A percentile compares a stretch with the other conserved stretches of the same genome.
These are phyloP conservation scores for Nakazawaea molendinolei DNA, from an alignment of 805 yeast genomes.

Conservation along the genomic window DNA sequence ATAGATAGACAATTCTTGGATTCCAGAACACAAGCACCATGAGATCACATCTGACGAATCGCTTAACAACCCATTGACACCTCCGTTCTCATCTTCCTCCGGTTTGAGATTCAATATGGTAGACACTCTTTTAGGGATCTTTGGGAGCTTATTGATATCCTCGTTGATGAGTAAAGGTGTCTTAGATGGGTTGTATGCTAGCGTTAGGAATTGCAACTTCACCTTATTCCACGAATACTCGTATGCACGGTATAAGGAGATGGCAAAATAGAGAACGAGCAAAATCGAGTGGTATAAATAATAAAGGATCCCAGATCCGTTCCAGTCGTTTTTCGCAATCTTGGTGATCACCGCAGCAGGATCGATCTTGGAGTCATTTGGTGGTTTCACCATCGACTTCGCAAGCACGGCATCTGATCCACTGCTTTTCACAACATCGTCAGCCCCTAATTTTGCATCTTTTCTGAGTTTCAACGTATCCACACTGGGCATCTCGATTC, in stretches of 20 bases:
- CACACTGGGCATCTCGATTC: too few species aligned
- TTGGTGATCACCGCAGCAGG: neutral
- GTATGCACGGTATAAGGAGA: constrained; percentile 47
- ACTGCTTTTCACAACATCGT: too few species aligned
- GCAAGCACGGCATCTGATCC: neutral
- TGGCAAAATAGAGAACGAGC: constrained; percentile 44
- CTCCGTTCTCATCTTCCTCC: constrained; percentile 85
- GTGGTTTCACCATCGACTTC: neutral
- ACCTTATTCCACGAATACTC: constrained; percentile 46
- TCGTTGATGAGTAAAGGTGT: constrained; percentile 83
- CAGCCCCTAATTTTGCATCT: too few species aligned
- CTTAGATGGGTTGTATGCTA: constrained; percentile 62
- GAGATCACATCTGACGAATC: constrained; percentile 73
- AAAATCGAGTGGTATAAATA: constrained; percentile 42
- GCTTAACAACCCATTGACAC: constrained; percentile 71
- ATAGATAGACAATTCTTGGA: constrained; percentile 63
- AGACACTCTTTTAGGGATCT: constrained; percentile 73
- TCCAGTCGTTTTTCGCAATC: neutral
- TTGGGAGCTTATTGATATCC: constrained; percentile 66
- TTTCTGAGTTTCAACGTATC: too few species aligned
- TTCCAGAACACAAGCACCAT: constrained; percentile 91
- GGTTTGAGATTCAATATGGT: constrained; percentile 68
- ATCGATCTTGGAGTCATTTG: too few species aligned
- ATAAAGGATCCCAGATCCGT: constrained; percentile 15
- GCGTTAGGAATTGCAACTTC: constrained; percentile 49